phyloP scores from a whole-genome alignment of 2,329 filamentous ascomycete species.

The Aspergillus pseudotamarii region DNA sequence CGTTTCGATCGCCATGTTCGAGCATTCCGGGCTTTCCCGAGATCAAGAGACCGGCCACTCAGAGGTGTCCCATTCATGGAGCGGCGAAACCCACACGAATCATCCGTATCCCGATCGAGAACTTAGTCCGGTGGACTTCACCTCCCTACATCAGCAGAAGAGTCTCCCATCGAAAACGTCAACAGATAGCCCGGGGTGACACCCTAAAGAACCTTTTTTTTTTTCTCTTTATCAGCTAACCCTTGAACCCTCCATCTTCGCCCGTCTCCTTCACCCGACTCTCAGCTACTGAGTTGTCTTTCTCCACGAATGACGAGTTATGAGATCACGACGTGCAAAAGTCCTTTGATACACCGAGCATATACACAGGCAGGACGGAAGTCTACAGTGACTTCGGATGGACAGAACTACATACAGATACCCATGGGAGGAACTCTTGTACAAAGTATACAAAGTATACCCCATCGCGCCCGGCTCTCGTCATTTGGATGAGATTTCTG shows the following conservation, averaged over 20 bases:
- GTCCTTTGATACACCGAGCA: conserved; percentile 23
- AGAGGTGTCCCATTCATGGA: conserved; percentile 33
- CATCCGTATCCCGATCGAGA: conserved; percentile 19
- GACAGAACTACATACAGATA: neutral
- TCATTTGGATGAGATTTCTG: neutral
- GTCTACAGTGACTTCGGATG: neutral
- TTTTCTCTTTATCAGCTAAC: neutral
- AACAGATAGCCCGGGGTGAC: conserved; percentile 6
- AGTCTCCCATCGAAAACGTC: neutral
- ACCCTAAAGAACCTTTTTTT: neutral
- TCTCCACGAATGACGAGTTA: conserved; percentile 19
- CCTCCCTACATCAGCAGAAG: conserved; percentile 13
- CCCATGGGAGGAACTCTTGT: neutral
- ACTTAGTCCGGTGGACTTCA: conserved; percentile 28
- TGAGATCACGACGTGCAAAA: conserved; percentile 14
- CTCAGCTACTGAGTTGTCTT: neutral
- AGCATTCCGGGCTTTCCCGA: conserved; percentile 24
- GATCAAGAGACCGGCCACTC: conserved; percentile 27
- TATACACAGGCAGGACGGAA: conserved; percentile 4
- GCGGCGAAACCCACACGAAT: conserved; percentile 31
- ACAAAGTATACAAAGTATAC: neutral
- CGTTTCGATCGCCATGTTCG: conserved; percentile 43
- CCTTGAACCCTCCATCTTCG: neutral
- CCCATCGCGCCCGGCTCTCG: neutral
- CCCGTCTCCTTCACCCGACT: neutral